These are phyloP conservation scores for Epichloe elymi DNA, from an alignment of 2,329 filamentous ascomycete species.

Conservation along the genomic window DNA sequence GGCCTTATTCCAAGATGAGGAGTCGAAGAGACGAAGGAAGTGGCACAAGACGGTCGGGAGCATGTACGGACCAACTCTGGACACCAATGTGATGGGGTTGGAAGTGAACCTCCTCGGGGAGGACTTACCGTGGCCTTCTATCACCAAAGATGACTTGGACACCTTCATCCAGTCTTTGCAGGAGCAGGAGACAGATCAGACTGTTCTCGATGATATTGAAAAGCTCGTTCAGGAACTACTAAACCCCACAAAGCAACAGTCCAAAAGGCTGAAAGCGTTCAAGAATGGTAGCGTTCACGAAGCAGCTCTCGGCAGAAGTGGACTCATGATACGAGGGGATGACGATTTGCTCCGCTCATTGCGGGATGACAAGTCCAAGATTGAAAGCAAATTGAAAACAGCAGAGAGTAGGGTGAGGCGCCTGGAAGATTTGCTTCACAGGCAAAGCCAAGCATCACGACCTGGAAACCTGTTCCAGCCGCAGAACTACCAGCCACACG, in stretches of 20 bases:
- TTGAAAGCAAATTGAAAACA: conserved; percentile 64
- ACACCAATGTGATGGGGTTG: conserved; percentile 59
- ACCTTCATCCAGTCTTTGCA: conserved; percentile 57
- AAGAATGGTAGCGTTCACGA: conserved; percentile 95
- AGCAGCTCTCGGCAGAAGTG: conserved; percentile 73
- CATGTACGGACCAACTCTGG: conserved; percentile 54
- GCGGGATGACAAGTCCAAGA: conserved; percentile 68
- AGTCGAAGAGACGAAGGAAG: conserved; percentile 73
- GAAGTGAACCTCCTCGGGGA: conserved; percentile 78
- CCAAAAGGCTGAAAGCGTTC: conserved; percentile 80
- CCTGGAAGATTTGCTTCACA: conserved; percentile 82
- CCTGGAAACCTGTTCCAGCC: conserved; percentile 43
- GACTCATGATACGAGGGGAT: conserved; percentile 72
- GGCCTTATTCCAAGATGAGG: conserved; percentile 83
- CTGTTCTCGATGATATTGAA: conserved; percentile 56
- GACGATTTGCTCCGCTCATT: conserved; percentile 66
- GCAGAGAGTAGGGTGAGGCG: conserved; percentile 82
- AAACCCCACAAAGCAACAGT: conserved; percentile 72
- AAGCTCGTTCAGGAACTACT: conserved; percentile 70
- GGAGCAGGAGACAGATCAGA: conserved; percentile 49
- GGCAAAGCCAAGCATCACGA: conserved; percentile 52
- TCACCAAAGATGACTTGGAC: conserved; percentile 63
- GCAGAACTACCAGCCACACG: conserved; percentile 30
- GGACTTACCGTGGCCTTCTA: conserved; percentile 64
- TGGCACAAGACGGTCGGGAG: conserved; percentile 81